Percentiles rank a stretch among this genome's conserved stretches.
Evolutionary conservation across 2,329 filamentous ascomycete species (phyloP).

Genomic region (Rugonectria rugulosa): DNA sequence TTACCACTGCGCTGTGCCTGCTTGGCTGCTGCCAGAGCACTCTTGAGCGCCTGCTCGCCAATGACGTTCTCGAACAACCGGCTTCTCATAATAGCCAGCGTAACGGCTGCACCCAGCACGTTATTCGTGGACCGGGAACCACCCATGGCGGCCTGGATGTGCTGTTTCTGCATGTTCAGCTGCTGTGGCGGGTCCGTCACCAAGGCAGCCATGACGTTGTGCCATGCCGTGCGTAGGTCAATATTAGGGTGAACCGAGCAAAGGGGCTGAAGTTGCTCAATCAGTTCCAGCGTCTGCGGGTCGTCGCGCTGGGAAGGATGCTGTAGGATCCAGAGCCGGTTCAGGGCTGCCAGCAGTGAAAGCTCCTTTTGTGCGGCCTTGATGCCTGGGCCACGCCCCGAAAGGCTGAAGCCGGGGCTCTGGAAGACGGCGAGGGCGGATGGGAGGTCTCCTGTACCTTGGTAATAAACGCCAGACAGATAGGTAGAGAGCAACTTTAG

Average conservation of each 20-base stretch:
- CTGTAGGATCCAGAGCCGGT: conserved; percentile 76
- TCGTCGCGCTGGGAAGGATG: conserved; percentile 65
- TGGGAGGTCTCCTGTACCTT: conserved; percentile 78
- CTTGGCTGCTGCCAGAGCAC: conserved; percentile 71
- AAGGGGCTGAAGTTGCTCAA: conserved; percentile 71
- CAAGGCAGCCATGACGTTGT: conserved; percentile 75
- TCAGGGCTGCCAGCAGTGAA: conserved; percentile 71
- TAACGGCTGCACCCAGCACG: conserved; percentile 81
- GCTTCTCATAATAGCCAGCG: conserved; percentile 84
- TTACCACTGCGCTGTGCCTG: conserved; percentile 76
- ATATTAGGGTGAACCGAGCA: conserved; percentile 75
- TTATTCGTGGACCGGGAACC: conserved; percentile 76
- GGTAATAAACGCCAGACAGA: conserved; percentile 76
- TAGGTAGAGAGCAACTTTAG: conserved; percentile 67
- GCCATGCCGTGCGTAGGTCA: conserved; percentile 80
- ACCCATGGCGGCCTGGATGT: conserved; percentile 76
- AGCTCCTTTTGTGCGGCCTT: conserved; percentile 68
- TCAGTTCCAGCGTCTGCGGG: conserved; percentile 63
- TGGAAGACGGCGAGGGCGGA: conserved; percentile 73
- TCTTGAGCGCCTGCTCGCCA: conserved; percentile 81
- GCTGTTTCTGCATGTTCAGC: conserved; percentile 80
- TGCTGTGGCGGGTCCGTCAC: conserved; percentile 67
- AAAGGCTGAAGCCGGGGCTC: conserved; percentile 61
- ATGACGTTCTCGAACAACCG: conserved; percentile 84
- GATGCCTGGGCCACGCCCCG: conserved; percentile 47